Evolutionary conservation across 2,329 filamentous ascomycete species (phyloP).

Genomic region (Colletotrichum sp.): DNA sequence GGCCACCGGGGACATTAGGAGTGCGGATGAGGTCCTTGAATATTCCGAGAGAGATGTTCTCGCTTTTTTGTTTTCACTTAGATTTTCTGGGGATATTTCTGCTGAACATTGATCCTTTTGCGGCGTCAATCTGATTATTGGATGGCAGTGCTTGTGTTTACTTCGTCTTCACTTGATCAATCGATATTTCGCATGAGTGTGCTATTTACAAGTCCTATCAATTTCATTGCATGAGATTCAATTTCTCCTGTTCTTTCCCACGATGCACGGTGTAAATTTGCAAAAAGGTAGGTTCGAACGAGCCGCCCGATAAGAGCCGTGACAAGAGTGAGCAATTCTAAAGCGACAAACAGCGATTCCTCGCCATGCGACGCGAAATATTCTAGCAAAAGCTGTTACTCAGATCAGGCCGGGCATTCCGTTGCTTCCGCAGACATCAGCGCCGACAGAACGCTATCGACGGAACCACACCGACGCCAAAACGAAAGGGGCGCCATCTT

Average conservation of each 20-base stretch:
- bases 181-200: fast-evolving
- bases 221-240: not conserved
- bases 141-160: too few species aligned
- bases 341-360: not conserved
- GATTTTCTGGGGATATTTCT: not conserved
- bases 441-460: not conserved
- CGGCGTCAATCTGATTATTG: not conserved
- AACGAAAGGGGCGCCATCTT: not conserved
- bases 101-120: not conserved
- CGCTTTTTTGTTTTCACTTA: not conserved
- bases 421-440: not conserved
- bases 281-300: not conserved
- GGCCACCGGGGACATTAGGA: not conserved
- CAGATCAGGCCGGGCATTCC: not conserved
- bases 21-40: not conserved
- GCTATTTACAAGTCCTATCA: not conserved
- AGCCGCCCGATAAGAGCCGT: not conserved
- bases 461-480: not conserved
- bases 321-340: not conserved
- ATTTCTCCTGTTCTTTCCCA: not conserved
- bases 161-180: not conserved
- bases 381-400: not conserved
- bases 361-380: not conserved
- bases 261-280: not conserved
- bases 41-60: not conserved